Percentiles rank a stretch among this genome's conserved stretches.
phyloP scores from a whole-genome alignment of 1,284 basidiomycete genomes.

The Cryptococcus sp. region DNA sequence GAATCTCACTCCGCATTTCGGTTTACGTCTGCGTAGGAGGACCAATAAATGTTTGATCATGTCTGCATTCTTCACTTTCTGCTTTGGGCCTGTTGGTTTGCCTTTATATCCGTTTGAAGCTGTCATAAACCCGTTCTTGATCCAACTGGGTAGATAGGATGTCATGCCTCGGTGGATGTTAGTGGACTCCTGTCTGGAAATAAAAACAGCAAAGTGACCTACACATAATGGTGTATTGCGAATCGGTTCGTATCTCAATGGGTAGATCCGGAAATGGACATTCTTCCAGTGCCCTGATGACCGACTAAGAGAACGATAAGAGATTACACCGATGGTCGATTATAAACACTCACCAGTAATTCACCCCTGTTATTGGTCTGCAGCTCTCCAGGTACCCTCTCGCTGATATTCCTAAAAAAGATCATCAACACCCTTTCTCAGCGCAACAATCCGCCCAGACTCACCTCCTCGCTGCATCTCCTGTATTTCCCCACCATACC shows the following conservation, averaged over 20 bases:
- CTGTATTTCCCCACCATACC: constrained; percentile 39
- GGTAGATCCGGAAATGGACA: constrained; percentile 44
- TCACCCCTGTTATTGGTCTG: constrained; percentile 51
- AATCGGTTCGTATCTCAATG: constrained; percentile 47
- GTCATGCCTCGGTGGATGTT: constrained; percentile 36
- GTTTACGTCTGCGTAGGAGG: constrained; percentile 30
- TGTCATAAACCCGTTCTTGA: constrained; percentile 33
- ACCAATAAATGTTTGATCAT: constrained; percentile 45
- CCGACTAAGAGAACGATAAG: constrained; percentile 27
- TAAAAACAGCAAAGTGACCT: constrained; percentile 5
- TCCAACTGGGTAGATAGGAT: constrained; percentile 43
- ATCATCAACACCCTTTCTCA: neutral
- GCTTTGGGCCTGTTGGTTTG: neutral
- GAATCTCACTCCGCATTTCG: constrained; percentile 29
- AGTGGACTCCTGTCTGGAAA: neutral
- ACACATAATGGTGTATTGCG: constrained; percentile 47
- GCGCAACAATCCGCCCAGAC: neutral
- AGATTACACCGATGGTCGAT: neutral
- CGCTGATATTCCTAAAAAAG: constrained; percentile 31
- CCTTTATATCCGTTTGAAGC: neutral
- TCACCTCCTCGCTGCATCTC: constrained; percentile 23
- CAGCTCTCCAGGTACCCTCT: constrained; percentile 39
- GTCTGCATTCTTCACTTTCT: constrained; percentile 43
- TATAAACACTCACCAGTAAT: constrained; percentile 33
- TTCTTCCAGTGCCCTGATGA: constrained; percentile 44